Evolutionary conservation across 768 basidiomycete species (phyloP), one percentile per base, ranked within the genome.

Genomic region (Gelatoporia subvermispora): DNA sequence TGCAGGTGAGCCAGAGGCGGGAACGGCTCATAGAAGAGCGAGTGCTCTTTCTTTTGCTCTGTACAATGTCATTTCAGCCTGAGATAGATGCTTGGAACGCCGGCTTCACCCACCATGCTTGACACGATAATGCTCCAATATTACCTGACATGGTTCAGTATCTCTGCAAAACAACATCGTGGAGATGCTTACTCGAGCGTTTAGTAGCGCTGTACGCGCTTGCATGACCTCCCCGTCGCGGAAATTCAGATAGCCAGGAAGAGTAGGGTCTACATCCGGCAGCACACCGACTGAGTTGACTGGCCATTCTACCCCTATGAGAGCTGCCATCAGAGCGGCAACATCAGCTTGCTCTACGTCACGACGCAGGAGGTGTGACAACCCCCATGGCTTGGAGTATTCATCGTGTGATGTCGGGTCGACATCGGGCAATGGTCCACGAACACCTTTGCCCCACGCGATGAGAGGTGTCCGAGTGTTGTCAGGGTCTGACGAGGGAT

Each of bases 261-360:
- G 64, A 2, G 71, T 70, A 11, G 78, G 76, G 53, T 88, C 82
- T 2, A 82, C 77, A 60, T 91, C 88, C 4, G 90, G 88, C 13
- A 91, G 65, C 1, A 89, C 81, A 1, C 90, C 90, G 17, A 89
- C 88, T 0, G 84, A 85, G 59, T 93, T 93, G 2, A 80, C 85
- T 1, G 90, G 90, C 78, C 86, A 86, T 40, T 82, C 61, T 11
- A 80, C 72, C 17, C 89, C 89, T 16, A 90, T 58, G 8, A 93
- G 72, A 4, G 83, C 66, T 1, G 88, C 75, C 85, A 93, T 90
- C 41, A 93, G 70, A 3, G 84, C 73, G 8, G 91, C 76, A 15
- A 93, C 71, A 57, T 93, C 90, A 0, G 88, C 91, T 58, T 93
- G 91, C 49, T 87, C 87, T 3, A 93, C 75, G 53, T 93, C 91